Base-by-base conservation (phyloP, 495 filamentous ascomycete genomes). In the Podospora fimiseda region DNA sequence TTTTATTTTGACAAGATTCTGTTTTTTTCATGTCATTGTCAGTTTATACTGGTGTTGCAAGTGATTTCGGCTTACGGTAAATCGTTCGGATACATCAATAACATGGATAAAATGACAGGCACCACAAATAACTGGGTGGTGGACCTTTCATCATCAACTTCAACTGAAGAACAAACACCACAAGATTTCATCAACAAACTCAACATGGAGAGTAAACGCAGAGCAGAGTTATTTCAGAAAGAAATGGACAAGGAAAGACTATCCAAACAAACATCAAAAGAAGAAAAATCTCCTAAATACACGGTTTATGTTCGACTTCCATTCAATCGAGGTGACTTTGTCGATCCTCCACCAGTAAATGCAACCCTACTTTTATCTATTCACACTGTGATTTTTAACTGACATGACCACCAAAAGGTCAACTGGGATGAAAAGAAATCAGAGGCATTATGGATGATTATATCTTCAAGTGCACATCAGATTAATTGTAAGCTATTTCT, bases 401-500 rank as follows among this genome's bases (percentile, higher is more conserved):
- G 43, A 58, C 56, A 2, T 2, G 7, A 20, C 18, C 20, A 7
- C 15, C 36, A 20, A 51, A 24, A 80, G 79, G 70, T 73, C 46
- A 70, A 74, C 58, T 77, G 74, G 77, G 83, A 90, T 67, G 79
- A 86, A 3, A 67, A 73, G 16, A 96, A 97, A 67, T 94, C 96
- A 61, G 83, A 85, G 43, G 79, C 82, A 3, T 72, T 98, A n/a
- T 97, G 93, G 93, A 85, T 86, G 58, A 80, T 92, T 42, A 79
- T 98, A 2, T 95, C 91, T 77, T 87, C 86, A 39, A 82, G 83
- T 51, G 83, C 80, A 51, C 86, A 91, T 2, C 21, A 47, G 9
- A 45, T 95, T 59, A 80, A 95, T 60, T 96, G 92, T 95, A 80
- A n/a, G n/a, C n/a, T n/a, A n/a, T n/a, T n/a, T n/a, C n/a, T n/a